Conservation (phyloP, 2,329 filamentous ascomycete genomes). For the Amphichorda felina region DNA sequence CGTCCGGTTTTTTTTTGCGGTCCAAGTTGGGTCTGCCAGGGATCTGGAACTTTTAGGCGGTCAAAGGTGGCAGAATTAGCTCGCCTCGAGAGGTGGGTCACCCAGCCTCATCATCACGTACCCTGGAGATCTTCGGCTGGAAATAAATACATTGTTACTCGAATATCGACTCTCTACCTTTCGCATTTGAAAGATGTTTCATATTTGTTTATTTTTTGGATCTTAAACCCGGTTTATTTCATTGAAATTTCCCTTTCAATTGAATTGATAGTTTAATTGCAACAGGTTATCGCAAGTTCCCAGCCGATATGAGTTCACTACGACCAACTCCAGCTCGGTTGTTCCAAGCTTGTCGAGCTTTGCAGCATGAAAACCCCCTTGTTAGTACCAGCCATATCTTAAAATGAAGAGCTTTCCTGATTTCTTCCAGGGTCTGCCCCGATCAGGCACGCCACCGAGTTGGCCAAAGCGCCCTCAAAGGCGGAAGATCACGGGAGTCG, state of each 20-base stretch:
- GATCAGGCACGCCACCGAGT: conserved; percentile 47
- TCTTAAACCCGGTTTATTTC: not conserved
- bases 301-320: too few relatives aligned
- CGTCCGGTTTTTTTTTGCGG: conserved; percentile 15
- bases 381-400: conserved; percentile 27
- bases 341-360: conserved; percentile 16
- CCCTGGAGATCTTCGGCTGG: not conserved
- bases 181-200: not conserved
- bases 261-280: too few relatives aligned
- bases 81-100: not conserved
- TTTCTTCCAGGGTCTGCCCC: conserved; percentile 61
- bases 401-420: conserved; percentile 2
- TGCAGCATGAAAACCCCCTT: conserved; percentile 74
- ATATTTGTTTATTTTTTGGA: not conserved
- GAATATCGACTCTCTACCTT: too few relatives aligned
- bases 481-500: conserved; percentile 70
- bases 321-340: conserved; percentile 19
- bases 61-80: conserved; percentile 28
- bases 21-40: not conserved
- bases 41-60: conserved; percentile 38
- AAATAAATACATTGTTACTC: too few relatives aligned
- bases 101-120: not conserved
- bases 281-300: too few relatives aligned
- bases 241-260: not conserved
- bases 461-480: conserved; percentile 68